Evolutionary conservation across 179 eudicot species (phyloP).

Genomic region (Patellifolia procumbens): DNA sequence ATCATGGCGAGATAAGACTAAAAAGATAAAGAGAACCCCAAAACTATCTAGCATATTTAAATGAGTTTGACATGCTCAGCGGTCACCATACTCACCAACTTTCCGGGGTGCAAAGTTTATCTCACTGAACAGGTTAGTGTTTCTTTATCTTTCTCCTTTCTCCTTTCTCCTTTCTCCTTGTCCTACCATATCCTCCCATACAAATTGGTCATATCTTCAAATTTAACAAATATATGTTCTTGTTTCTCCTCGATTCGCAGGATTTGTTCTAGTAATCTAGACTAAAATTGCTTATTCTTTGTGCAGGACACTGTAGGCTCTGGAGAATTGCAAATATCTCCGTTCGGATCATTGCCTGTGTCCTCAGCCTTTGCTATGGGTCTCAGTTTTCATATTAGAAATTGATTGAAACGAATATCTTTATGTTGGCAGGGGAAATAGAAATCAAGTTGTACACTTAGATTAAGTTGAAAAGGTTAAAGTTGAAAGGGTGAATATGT

Average conservation of each 20-base stretch:
- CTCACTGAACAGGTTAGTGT: slow-evolving; percentile 22
- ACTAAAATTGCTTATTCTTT: not conserved
- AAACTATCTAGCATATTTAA: slow-evolving; percentile 33
- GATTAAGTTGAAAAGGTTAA: no score
- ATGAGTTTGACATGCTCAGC: slow-evolving; percentile 10
- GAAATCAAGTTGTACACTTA: not conserved
- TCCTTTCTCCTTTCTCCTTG: no score
- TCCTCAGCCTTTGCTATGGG: not conserved
- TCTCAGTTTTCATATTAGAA: not conserved
- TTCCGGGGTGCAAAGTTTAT: not conserved
- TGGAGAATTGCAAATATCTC: not conserved
- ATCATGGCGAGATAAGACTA: not conserved
- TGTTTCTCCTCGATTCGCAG: not conserved
- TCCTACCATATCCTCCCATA: no score
- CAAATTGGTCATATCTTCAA: no score
- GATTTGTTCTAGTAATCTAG: not conserved
- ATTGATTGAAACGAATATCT: not conserved
- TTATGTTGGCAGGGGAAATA: not conserved
- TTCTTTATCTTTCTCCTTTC: not conserved
- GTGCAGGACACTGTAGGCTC: slow-evolving; percentile 10
- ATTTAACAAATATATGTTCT: no score
- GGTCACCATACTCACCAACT: not conserved
- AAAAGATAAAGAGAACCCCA: slow-evolving; percentile 1
- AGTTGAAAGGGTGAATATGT: no score
- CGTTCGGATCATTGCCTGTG: not conserved